Evolutionary conservation across 2,329 filamentous ascomycete species (phyloP).

Genomic region (Stylonectria norvegica): DNA sequence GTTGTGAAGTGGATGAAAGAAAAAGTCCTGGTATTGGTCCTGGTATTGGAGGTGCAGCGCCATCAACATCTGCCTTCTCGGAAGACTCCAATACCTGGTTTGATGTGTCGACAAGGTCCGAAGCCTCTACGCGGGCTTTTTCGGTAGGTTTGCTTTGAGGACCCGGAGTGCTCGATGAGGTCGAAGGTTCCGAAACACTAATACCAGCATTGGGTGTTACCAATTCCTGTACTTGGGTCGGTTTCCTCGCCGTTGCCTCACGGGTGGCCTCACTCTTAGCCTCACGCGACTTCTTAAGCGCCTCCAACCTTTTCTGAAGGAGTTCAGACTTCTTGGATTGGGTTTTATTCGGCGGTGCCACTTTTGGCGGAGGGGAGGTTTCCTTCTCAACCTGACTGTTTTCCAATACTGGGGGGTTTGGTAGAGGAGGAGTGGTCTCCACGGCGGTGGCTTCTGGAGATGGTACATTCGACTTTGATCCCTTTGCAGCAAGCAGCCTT

Average conservation of each 20-base stretch:
- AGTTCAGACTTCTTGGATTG: slow-evolving; percentile 69
- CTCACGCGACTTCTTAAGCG: slow-evolving; percentile 60
- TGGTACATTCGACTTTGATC: slow-evolving; percentile 45
- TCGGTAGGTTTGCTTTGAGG: slow-evolving; percentile 5
- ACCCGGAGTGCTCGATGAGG: slow-evolving; percentile 1
- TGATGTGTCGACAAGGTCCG: slow-evolving; percentile 2
- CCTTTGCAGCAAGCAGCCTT: slow-evolving; percentile 69
- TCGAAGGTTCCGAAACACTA: neutral
- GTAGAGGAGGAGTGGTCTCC: neutral
- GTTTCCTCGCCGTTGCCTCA: slow-evolving; percentile 39
- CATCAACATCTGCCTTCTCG: slow-evolving; percentile 12
- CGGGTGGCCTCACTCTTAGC: no score
- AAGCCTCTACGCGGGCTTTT: slow-evolving; percentile 2
- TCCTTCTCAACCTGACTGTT: neutral
- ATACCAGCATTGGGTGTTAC: slow-evolving; percentile 2
- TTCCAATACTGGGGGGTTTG: neutral
- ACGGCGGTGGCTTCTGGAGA: slow-evolving; percentile 7
- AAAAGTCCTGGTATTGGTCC: slow-evolving; percentile 38
- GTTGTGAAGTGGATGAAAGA: slow-evolving; percentile 29
- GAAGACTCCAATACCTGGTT: slow-evolving; percentile 4
- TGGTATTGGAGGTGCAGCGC: slow-evolving; percentile 18
- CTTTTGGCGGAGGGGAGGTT: no score
- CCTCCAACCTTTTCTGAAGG: slow-evolving; percentile 74
- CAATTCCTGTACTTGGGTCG: slow-evolving; percentile 4
- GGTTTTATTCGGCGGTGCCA: slow-evolving; percentile 17